Base-by-base conservation (phyloP, 2,329 filamentous ascomycete species). In the Juglanconis juglandina region DNA sequence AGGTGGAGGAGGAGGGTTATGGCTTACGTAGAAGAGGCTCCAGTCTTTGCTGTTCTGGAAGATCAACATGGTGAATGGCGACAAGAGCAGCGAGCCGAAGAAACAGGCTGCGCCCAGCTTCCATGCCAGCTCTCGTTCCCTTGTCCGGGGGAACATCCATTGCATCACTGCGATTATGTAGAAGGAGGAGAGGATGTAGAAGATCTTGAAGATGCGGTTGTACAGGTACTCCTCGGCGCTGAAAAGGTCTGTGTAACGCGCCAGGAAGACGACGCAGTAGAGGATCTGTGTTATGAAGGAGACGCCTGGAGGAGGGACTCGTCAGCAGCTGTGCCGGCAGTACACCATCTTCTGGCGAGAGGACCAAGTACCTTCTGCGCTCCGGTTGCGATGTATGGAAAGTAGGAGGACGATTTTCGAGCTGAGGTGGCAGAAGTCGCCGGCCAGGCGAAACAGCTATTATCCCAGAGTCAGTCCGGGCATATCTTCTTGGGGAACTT, bases 101-200 rank as follows among this genome's bases (percentile, higher is more conserved):
- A 94, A 75, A 56, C 88, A 88, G 65, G 84, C 85, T 33, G 86
- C 86, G 47, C 91, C 91, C 65, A 97, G 79, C 76, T 93, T 96
- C 93, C 94, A 97, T n/a, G 92, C 90, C 68, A 92, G 86, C 77
- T 98, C 94, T 56, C 87, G 83, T 76, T 98, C 94, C 47, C 93
- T 81, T n/a, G 93, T 96, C 39, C 94, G 85, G 10, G 93, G 89
- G 73, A 87, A 96, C 30, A 92, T 79, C 76, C 87, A 89, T 73
- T 92, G 89, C 92, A 98, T 97, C 64, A 96, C 76, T 59, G 84
- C 88, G 64, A 97, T 84, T 68, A 93, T 95, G 75, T 96, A 97
- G 64, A 93, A 82, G 1, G 90, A 94, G 4, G 90, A 91, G 3
- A 84, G 70, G 63, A 96, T 89, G 76, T 96, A 98, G 76, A 96